Conservation (phyloP, 176 grass and related monocot genomes). For the bread wheat (Triticum aestivum) region DNA sequence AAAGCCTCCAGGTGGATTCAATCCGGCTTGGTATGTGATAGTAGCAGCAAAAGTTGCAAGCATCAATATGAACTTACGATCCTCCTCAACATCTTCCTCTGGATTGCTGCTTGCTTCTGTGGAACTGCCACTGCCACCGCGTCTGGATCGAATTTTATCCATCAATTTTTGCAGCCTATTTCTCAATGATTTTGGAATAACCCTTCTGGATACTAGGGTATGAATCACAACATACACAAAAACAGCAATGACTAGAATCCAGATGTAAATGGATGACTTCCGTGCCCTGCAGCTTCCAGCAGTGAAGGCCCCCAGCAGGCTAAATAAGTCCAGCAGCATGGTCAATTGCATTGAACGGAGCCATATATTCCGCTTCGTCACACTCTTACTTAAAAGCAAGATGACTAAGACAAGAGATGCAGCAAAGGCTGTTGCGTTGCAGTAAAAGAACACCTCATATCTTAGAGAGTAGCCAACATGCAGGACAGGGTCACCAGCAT, state of each 20-base stretch:
- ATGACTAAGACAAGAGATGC: slow-evolving; percentile 61
- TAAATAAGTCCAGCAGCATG: slow-evolving; percentile 49
- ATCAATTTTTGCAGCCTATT: background rate
- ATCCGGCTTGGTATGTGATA: slow-evolving; percentile 33
- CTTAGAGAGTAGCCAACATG: background rate
- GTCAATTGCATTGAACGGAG: slow-evolving; percentile 39
- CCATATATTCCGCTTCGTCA: slow-evolving; percentile 19
- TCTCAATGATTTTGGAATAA: background rate
- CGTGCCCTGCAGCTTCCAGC: slow-evolving; percentile 44
- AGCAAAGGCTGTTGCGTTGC: slow-evolving; percentile 46
- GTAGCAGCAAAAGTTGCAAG: slow-evolving; percentile 35
- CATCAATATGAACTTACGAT: slow-evolving; percentile 33
- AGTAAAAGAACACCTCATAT: slow-evolving; percentile 47
- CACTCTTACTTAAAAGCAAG: slow-evolving; percentile 49
- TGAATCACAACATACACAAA: slow-evolving; percentile 41
- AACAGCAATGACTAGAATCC: slow-evolving; percentile 40
- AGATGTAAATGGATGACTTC: slow-evolving; percentile 44
- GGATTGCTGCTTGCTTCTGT: background rate
- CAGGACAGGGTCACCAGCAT: slow-evolving; percentile 39
- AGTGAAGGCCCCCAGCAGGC: slow-evolving; percentile 53
- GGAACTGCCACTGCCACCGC: no score
- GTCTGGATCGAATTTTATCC: background rate
- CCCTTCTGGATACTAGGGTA: slow-evolving; percentile 18
- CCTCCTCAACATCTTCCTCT: slow-evolving; percentile 12
- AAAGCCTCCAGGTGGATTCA: slow-evolving; percentile 39